Evolutionary conservation across 495 filamentous ascomycete species (phyloP).

Genomic region (Sporormia fimetaria): DNA sequence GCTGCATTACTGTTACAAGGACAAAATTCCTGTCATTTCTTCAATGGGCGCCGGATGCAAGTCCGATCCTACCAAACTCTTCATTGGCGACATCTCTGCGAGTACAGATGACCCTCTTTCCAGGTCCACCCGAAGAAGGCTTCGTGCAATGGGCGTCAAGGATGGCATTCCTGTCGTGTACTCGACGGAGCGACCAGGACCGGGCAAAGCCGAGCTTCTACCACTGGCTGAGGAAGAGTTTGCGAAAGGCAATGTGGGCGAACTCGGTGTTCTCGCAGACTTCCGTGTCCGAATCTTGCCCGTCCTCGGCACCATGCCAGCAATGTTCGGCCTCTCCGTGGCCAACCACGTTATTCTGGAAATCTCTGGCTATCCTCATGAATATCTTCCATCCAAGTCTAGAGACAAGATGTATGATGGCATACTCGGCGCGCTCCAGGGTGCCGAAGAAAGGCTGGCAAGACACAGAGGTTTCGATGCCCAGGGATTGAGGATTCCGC

Average conservation of each 20-base stretch:
- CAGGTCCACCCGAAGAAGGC: slow-evolving; percentile 62
- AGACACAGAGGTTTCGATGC: slow-evolving; percentile 46
- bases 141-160: slow-evolving; percentile 69
- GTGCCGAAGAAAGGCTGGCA: slow-evolving; percentile 60
- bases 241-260: slow-evolving; percentile 72
- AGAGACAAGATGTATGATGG: slow-evolving; percentile 84
- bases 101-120: slow-evolving; percentile 87
- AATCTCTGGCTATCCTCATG: slow-evolving; percentile 75
- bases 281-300: slow-evolving; percentile 90
- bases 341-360: slow-evolving; percentile 87
- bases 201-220: slow-evolving; percentile 80
- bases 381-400: slow-evolving; percentile 69
- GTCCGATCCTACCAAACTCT: slow-evolving; percentile 84
- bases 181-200: slow-evolving; percentile 82
- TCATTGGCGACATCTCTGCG: slow-evolving; percentile 81
- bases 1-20: slow-evolving; percentile 72
- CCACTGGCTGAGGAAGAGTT: slow-evolving; percentile 85
- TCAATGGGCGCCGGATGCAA: slow-evolving; percentile 98
- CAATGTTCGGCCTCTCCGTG: slow-evolving; percentile 79
- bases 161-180: slow-evolving; percentile 84
- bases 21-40: slow-evolving; percentile 68
- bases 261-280: slow-evolving; percentile 77
- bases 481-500: slow-evolving; percentile 60
- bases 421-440: slow-evolving; percentile 60
- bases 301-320: slow-evolving; percentile 93